Evolutionary conservation across 257 asterid genomes (phyloP).

Genomic region (Capsicum pubescens): DNA sequence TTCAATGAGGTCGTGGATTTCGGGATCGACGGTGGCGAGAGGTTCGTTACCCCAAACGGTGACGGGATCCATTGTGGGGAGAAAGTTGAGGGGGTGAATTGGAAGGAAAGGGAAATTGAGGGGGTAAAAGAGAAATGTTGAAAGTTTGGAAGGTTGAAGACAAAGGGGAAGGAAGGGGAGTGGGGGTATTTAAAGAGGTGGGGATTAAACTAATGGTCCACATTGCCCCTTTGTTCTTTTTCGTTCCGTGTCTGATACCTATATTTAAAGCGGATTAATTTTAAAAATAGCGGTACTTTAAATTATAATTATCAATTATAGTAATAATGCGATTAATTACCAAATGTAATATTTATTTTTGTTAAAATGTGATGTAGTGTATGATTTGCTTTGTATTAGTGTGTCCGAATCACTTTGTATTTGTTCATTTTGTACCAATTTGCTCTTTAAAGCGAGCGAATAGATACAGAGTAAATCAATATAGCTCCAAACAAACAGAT

Average conservation of each 20-base stretch:
- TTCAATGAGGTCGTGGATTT: constrained; percentile 54
- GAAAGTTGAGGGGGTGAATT: neutral
- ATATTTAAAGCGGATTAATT: too few species aligned
- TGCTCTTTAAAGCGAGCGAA: too few species aligned
- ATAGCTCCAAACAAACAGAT: too few species aligned
- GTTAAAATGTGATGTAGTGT: too few species aligned
- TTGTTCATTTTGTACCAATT: too few species aligned
- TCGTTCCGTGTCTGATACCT: neutral
- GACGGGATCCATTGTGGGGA: constrained; percentile 50
- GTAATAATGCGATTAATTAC: too few species aligned
- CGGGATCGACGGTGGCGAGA: constrained; percentile 48
- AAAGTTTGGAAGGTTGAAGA: neutral
- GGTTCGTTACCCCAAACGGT: constrained; percentile 50
- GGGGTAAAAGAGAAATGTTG: neutral
- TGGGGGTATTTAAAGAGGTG: neutral
- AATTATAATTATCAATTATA: too few species aligned
- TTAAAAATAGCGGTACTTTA: too few species aligned
- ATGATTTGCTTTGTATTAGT: too few species aligned
- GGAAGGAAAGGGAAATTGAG: neutral
- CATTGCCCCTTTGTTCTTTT: neutral
- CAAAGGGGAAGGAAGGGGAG: neutral
- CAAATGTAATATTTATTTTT: too few species aligned
- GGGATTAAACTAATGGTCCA: neutral
- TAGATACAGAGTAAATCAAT: too few species aligned
- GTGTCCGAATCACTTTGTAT: too few species aligned